Evolutionary conservation across 2,329 filamentous ascomycete genomes (phyloP).

Genomic region (Fusarium sterilihyphosum): DNA sequence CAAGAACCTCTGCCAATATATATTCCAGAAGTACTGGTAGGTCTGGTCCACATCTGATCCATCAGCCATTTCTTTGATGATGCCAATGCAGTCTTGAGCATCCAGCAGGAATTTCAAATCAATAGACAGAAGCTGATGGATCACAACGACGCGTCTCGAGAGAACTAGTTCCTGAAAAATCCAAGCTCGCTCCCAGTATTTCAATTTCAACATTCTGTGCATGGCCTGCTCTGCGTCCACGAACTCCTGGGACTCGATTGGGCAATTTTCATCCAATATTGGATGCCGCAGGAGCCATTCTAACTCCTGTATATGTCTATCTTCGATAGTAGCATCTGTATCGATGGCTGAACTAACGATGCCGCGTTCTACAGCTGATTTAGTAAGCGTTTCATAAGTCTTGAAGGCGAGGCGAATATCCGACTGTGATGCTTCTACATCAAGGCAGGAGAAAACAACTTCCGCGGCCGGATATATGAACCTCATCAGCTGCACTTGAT

Average conservation of each 20-base stretch:
- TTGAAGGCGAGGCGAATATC: neutral
- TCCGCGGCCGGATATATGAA: neutral
- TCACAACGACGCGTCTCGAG: neutral
- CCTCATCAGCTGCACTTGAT: constrained; percentile 1
- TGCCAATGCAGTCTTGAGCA: neutral
- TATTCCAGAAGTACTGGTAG: neutral
- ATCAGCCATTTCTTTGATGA: neutral
- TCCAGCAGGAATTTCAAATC: neutral
- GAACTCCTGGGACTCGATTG: neutral
- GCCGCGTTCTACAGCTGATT: neutral
- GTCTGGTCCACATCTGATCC: no score
- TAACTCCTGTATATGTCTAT: neutral
- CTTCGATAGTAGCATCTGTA: neutral
- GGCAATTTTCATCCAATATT: neutral
- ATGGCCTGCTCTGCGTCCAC: neutral
- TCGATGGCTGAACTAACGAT: neutral
- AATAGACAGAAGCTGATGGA: neutral
- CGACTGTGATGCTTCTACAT: neutral
- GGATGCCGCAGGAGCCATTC: neutral
- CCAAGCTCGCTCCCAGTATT: constrained; percentile 1
- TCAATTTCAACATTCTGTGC: neutral
- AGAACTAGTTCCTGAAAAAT: constrained; percentile 4
- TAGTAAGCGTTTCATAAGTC: neutral
- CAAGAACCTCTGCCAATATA: neutral
- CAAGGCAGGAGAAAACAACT: neutral